These are phyloP conservation scores for Phlebiopsis flavidoalba DNA, from an alignment of 768 basidiomycete species.

Conservation along the genomic window DNA sequence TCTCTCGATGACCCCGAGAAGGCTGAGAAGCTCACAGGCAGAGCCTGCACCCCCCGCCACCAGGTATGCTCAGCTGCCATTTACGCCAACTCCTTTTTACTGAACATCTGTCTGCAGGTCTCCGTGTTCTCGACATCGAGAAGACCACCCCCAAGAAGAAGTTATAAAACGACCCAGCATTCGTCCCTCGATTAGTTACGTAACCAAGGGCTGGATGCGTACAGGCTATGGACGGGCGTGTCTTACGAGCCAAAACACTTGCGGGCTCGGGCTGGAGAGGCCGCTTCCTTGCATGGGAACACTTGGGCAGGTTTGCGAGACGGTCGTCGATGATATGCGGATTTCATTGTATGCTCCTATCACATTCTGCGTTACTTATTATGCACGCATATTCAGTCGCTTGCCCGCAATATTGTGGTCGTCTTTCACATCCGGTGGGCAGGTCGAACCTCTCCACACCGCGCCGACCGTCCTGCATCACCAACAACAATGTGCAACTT, in stretches of 20 bases:
- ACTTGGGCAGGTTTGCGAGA: background rate
- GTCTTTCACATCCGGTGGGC: background rate
- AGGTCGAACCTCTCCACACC: too few species aligned
- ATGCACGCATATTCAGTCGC: constrained; percentile 1
- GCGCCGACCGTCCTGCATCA: too few species aligned
- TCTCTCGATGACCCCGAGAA: constrained; percentile 94
- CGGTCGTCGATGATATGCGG: background rate
- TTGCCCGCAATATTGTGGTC: background rate
- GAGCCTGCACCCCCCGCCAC: constrained; percentile 89
- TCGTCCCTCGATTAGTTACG: background rate
- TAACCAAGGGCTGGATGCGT: constrained; percentile 3
- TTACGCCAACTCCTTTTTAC: background rate
- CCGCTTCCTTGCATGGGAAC: background rate
- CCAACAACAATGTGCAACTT: background rate
- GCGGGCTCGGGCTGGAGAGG: background rate
- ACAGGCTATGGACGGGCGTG: background rate
- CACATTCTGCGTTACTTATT: background rate
- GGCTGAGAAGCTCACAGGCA: constrained; percentile 96
- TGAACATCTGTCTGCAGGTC: constrained; percentile 39
- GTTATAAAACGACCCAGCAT: constrained; percentile 33
- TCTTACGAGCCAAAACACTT: background rate
- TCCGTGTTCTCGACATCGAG: constrained; percentile 68
- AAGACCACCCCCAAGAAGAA: constrained; percentile 67
- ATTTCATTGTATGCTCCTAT: constrained; percentile 1
- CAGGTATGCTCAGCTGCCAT: constrained; percentile 53